Conservation (phyloP, 345 rosid species). For the Hibiscus tridactylites region DNA sequence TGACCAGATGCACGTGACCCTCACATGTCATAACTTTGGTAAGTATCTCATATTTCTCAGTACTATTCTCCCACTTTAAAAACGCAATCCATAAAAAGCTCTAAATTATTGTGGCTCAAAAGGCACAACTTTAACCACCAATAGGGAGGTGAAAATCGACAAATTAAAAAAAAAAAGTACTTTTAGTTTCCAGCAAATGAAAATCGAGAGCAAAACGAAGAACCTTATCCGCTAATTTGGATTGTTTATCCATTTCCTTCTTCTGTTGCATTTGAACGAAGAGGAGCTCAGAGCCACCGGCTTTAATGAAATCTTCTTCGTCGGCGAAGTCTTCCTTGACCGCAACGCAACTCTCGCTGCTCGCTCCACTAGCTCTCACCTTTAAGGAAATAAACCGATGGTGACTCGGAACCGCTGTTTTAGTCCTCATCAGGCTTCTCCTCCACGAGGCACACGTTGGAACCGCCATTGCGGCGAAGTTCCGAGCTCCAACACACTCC, state of each 20-base stretch:
- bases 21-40: not conserved
- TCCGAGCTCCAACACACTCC: conserved; percentile 68
- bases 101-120: not conserved
- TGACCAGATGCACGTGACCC: not conserved
- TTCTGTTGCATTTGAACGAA: conserved; percentile 84
- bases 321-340: conserved; percentile 62
- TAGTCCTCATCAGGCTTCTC: conserved; percentile 18
- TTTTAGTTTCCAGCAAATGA: not conserved
- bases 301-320: conserved; percentile 75
- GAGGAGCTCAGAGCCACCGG: conserved; percentile 78
- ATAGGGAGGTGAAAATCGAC: not conserved
- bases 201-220: not conserved
- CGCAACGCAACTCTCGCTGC: conserved; percentile 60
- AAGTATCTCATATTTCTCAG: too few species aligned
- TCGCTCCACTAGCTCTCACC: conserved; percentile 40
- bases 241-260: conserved; percentile 71
- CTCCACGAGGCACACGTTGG: conserved; percentile 31
- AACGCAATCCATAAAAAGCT: too few species aligned
- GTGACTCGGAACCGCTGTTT: not conserved
- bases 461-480: conserved; percentile 55
- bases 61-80: too few species aligned
- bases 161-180: not conserved
- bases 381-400: conserved; percentile 24
- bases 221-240: conserved; percentile 80
- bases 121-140: not conserved